Evolutionary conservation across 2,329 filamentous ascomycete species (phyloP).

Genomic region (Apiospora koreana): DNA sequence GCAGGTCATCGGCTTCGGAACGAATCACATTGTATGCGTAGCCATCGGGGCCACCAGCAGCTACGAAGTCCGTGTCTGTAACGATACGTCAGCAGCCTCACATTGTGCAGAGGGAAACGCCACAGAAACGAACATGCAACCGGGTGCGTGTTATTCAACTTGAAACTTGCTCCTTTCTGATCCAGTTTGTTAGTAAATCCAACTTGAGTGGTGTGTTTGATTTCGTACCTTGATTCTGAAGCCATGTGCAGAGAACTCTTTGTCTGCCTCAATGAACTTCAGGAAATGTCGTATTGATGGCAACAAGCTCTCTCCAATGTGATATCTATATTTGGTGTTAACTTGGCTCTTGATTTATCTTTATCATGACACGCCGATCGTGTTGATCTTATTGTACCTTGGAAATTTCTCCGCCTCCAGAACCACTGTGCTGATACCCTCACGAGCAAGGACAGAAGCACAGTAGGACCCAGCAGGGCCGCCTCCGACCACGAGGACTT

Average conservation of each 20-base stretch:
- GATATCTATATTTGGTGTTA: slow-evolving; percentile 28
- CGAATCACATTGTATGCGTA: slow-evolving; percentile 49
- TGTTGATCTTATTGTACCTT: slow-evolving; percentile 24
- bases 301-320: slow-evolving; percentile 40
- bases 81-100: neutral
- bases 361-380: too few relatives aligned
- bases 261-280: slow-evolving; percentile 44
- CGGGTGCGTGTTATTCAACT: neutral
- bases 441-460: slow-evolving; percentile 42
- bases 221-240: slow-evolving; percentile 42
- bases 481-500: slow-evolving; percentile 45
- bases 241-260: slow-evolving; percentile 39
- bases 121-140: neutral
- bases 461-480: slow-evolving; percentile 48
- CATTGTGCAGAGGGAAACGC: too few relatives aligned
- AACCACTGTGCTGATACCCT: slow-evolving; percentile 45
- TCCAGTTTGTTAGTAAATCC: too few relatives aligned
- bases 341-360: neutral
- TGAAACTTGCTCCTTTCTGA: slow-evolving; percentile 35
- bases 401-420: slow-evolving; percentile 46
- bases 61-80: slow-evolving; percentile 45
- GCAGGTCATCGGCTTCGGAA: slow-evolving; percentile 45
- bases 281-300: slow-evolving; percentile 43
- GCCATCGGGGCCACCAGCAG: slow-evolving; percentile 36
- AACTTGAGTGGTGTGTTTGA: slow-evolving; percentile 8